Conservation (phyloP, 768 basidiomycete genomes). For the Gloeopeniophorella convolvens region DNA sequence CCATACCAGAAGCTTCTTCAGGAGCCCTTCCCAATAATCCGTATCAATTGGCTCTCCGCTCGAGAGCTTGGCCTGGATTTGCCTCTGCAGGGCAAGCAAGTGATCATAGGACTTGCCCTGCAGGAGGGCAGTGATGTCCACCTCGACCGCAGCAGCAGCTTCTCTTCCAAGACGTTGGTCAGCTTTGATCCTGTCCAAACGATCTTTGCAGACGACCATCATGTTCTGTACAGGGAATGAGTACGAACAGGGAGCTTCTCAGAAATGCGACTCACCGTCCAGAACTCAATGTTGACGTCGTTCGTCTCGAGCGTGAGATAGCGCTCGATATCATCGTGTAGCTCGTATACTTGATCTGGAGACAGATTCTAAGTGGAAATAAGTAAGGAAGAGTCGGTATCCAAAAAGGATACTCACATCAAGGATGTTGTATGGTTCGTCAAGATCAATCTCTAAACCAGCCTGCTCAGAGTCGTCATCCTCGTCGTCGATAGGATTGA, state of each 20-base stretch:
- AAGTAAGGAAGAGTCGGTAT: background rate
- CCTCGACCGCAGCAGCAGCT: constrained; percentile 74
- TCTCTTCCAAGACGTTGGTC: constrained; percentile 59
- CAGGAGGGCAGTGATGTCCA: constrained; percentile 75
- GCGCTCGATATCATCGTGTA: constrained; percentile 90
- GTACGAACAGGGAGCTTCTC: background rate
- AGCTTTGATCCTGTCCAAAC: constrained; percentile 66
- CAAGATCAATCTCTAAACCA: constrained; percentile 94
- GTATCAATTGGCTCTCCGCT: constrained; percentile 94
- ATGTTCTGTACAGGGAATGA: constrained; percentile 57
- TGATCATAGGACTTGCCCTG: constrained; percentile 84
- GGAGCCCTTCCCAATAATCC: constrained; percentile 94
- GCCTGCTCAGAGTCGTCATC: constrained; percentile 72
- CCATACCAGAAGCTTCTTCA: constrained; percentile 92
- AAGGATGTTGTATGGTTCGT: constrained; percentile 97
- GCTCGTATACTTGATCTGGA: constrained; percentile 80
- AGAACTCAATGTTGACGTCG: constrained; percentile 89
- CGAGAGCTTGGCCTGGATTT: constrained; percentile 80
- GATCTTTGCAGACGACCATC: constrained; percentile 94
- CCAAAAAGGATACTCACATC: constrained; percentile 53
- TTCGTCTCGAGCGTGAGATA: constrained; percentile 83
- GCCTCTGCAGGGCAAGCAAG: constrained; percentile 72
- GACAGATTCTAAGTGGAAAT: constrained; percentile 61
- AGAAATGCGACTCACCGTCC: constrained; percentile 69
- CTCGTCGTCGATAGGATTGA: constrained; percentile 61